Percentiles rank a stretch among this genome's conserved stretches.
These are phyloP conservation scores for Cardamine occulta DNA, from an alignment of 345 rosid species.

Conservation along the genomic window DNA sequence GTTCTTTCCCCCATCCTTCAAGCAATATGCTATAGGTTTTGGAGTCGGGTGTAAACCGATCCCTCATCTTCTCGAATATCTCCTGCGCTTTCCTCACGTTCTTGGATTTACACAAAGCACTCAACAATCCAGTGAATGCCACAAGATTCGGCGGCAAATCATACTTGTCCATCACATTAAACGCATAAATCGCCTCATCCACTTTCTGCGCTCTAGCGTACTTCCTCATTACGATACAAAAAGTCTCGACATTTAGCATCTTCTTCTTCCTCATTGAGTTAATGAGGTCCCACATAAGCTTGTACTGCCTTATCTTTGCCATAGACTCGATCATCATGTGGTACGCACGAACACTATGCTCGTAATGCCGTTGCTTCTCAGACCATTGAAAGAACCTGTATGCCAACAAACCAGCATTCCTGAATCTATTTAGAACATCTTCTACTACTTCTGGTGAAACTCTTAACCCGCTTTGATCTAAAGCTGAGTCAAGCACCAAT, in stretches of 20 bases:
- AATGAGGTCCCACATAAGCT: constrained; percentile 87
- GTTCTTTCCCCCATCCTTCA: constrained; percentile 92
- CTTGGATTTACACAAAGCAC: constrained; percentile 89
- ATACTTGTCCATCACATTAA: constrained; percentile 87
- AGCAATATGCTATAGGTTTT: constrained; percentile 87
- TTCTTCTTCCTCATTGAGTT: constrained; percentile 72
- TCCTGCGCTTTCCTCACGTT: constrained; percentile 92
- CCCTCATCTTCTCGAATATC: constrained; percentile 70
- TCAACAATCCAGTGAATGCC: constrained; percentile 77
- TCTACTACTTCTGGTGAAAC: constrained; percentile 67
- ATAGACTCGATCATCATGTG: constrained; percentile 74
- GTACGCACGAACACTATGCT: constrained; percentile 68
- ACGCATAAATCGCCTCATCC: constrained; percentile 82
- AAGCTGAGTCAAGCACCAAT: constrained; percentile 65
- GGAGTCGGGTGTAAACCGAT: constrained; percentile 56
- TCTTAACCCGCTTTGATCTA: constrained; percentile 66
- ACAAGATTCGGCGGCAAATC: constrained; percentile 62
- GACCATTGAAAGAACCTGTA: constrained; percentile 90
- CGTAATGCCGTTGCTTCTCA: constrained; percentile 77
- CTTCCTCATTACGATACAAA: constrained; percentile 89
- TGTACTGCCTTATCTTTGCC: constrained; percentile 84
- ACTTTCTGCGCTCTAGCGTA: constrained; percentile 79
- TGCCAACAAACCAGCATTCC: constrained; percentile 86
- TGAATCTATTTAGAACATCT: constrained; percentile 62
- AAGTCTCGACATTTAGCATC: constrained; percentile 73